These are phyloP conservation scores for Stemphylium beticola DNA, from an alignment of 2,329 filamentous ascomycete species.

Conservation along the genomic window DNA sequence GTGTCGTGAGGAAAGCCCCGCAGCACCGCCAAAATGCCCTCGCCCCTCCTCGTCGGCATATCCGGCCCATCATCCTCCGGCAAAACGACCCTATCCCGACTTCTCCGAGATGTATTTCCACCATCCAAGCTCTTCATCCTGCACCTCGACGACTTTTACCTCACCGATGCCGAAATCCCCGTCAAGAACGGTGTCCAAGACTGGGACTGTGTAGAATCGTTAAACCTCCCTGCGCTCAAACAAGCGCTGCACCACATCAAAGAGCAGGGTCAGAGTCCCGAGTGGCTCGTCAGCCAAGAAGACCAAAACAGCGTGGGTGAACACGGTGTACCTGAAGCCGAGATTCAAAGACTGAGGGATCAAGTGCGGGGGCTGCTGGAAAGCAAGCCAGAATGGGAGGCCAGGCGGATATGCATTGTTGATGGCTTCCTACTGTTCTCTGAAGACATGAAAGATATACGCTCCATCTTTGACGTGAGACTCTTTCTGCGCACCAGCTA, in stretches of 20 bases:
- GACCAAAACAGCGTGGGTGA: conserved; percentile 62
- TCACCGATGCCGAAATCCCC: conserved; percentile 72
- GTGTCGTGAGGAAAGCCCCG: not conserved
- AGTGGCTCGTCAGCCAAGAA: conserved; percentile 60
- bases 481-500: conserved; percentile 76
- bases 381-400: conserved; percentile 22
- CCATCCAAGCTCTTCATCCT: conserved; percentile 70
- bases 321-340: conserved; percentile 35
- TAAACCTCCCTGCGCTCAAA: conserved; percentile 74
- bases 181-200: conserved; percentile 68
- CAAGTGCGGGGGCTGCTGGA: conserved; percentile 20
- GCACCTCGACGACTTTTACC: conserved; percentile 97
- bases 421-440: conserved; percentile 90
- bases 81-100: conserved; percentile 89
- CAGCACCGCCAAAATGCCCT: conserved; percentile 25
- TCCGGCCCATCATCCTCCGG: conserved; percentile 92
- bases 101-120: conserved; percentile 82
- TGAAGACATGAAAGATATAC: conserved; percentile 58
- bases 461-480: conserved; percentile 72
- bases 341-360: conserved; percentile 48
- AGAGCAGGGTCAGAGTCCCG: conserved; percentile 65
- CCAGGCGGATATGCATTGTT: conserved; percentile 64
- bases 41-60: conserved; percentile 72
- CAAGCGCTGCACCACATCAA: conserved; percentile 74
- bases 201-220: conserved; percentile 87